A percentile compares a stretch with the other conserved stretches of the same genome.
Evolutionary conservation across 768 basidiomycete species (phyloP).

Genomic region (Tricholoma furcatifolium): DNA sequence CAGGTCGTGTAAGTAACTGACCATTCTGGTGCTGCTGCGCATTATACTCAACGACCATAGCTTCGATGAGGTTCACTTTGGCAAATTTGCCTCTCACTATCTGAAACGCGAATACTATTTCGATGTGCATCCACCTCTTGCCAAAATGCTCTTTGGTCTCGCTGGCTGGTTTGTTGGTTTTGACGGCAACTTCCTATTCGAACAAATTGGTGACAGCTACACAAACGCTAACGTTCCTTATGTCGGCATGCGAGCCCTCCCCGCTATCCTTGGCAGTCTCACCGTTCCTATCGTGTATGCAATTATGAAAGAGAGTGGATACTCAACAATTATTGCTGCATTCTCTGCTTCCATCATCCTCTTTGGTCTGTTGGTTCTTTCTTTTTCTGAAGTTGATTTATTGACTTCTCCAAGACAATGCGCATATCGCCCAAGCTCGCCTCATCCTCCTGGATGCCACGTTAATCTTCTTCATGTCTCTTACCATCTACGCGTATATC

Average conservation of each 20-base stretch:
- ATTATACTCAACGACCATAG: slow-evolving; percentile 33
- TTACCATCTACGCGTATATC: slow-evolving; percentile 91
- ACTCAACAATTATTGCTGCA: slow-evolving; percentile 85
- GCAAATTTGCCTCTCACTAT: slow-evolving; percentile 96
- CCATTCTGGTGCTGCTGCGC: neutral
- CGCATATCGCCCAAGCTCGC: slow-evolving; percentile 93
- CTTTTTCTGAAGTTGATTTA: no score
- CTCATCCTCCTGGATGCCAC: slow-evolving; percentile 94
- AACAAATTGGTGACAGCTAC: slow-evolving; percentile 94
- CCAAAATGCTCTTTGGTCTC: slow-evolving; percentile 91
- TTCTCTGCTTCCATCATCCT: slow-evolving; percentile 86
- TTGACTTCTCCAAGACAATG: slow-evolving; percentile 67
- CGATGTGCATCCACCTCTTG: slow-evolving; percentile 97
- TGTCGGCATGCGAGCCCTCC: slow-evolving; percentile 89
- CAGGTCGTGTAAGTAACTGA: slow-evolving; percentile 78
- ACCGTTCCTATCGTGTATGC: slow-evolving; percentile 90
- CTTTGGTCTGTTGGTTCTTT: slow-evolving; percentile 63
- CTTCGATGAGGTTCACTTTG: slow-evolving; percentile 98
- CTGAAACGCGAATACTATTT: slow-evolving; percentile 95
- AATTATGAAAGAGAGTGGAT: slow-evolving; percentile 98
- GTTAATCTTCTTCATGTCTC: slow-evolving; percentile 92
- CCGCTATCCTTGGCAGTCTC: slow-evolving; percentile 87
- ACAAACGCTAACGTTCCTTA: slow-evolving; percentile 88
- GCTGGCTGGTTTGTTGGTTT: slow-evolving; percentile 98
- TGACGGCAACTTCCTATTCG: slow-evolving; percentile 91